Conservation (phyloP, 495 filamentous ascomycete species). For the Aspergillus asperescens region DNA sequence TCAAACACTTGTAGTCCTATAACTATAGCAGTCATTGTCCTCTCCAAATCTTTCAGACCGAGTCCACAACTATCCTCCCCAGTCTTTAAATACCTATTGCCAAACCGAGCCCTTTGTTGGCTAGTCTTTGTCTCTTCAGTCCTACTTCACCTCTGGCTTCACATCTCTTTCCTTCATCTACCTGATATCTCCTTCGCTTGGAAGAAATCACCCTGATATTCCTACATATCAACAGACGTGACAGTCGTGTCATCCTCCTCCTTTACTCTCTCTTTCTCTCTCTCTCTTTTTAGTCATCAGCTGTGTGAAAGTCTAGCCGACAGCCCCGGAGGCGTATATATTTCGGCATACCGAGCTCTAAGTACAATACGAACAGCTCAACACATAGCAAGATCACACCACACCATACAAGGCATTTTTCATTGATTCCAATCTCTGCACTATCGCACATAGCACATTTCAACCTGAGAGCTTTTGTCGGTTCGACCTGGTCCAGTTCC, state of each 20-base stretch:
- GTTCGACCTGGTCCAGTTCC: no score
- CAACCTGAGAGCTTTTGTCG: no score
- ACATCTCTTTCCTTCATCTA: not conserved
- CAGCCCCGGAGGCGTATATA: not conserved
- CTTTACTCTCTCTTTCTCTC: no score
- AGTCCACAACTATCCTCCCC: not conserved
- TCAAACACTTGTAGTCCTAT: no score
- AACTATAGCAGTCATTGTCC: no score
- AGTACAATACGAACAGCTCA: not conserved
- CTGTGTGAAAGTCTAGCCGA: not conserved
- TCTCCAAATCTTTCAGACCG: no score
- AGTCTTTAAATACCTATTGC: not conserved
- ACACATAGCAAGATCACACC: not conserved
- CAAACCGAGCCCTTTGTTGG: not conserved
- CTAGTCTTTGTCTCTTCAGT: not conserved
- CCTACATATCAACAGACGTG: not conserved
- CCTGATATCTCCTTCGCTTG: not conserved
- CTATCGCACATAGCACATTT: not conserved
- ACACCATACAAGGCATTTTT: not conserved
- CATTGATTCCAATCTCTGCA: not conserved
- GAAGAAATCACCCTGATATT: not conserved
- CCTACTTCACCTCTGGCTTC: not conserved
- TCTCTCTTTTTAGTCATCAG: no score
- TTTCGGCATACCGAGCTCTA: constrained; percentile 7
- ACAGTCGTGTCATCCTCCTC: no score